These are phyloP conservation scores for Jimgerdemannia lactiflua DNA, from an alignment of 192 early-diverging fungal species.

Conservation along the genomic window DNA sequence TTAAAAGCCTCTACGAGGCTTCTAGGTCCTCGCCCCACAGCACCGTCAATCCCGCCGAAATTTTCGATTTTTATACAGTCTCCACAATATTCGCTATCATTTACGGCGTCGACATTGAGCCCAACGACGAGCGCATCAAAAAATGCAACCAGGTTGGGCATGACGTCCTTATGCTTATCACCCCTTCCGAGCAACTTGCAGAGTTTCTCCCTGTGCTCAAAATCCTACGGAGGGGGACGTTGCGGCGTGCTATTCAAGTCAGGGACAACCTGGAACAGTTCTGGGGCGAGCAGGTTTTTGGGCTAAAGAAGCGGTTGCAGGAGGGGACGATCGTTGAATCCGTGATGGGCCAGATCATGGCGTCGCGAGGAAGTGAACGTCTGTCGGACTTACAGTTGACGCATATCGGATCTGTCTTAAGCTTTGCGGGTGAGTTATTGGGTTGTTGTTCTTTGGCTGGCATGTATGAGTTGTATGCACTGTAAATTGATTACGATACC, in stretches of 20 bases:
- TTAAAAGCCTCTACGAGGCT: constrained; percentile 2
- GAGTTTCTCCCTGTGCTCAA: constrained; percentile 34
- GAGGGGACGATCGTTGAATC: not conserved
- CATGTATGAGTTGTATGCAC: not conserved
- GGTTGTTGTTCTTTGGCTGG: not conserved
- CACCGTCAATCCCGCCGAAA: not conserved
- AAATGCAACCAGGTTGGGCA: constrained; percentile 22
- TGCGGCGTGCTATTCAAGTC: not conserved
- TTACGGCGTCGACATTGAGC: constrained; percentile 16
- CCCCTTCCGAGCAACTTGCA: constrained; percentile 17
- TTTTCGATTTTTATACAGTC: constrained; percentile 30
- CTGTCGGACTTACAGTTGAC: not conserved
- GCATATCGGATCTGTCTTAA: not conserved
- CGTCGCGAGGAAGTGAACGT: not conserved
- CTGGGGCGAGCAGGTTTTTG: constrained; percentile 12
- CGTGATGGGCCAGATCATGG: not conserved
- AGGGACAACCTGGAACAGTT: constrained; percentile 9
- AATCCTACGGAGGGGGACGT: not conserved
- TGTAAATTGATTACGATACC: too few relatives aligned
- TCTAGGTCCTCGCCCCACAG: not conserved
- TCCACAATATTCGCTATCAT: constrained; percentile 24
- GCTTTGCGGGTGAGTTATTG: not conserved
- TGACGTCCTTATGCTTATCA: constrained; percentile 4
- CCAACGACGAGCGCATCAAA: constrained; percentile 24
- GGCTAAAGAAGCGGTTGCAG: not conserved